Percentiles rank a stretch among this genome's conserved stretches.
Conservation (phyloP, 371 early-diverging fungal species). For the Umbelopsis sp. region DNA sequence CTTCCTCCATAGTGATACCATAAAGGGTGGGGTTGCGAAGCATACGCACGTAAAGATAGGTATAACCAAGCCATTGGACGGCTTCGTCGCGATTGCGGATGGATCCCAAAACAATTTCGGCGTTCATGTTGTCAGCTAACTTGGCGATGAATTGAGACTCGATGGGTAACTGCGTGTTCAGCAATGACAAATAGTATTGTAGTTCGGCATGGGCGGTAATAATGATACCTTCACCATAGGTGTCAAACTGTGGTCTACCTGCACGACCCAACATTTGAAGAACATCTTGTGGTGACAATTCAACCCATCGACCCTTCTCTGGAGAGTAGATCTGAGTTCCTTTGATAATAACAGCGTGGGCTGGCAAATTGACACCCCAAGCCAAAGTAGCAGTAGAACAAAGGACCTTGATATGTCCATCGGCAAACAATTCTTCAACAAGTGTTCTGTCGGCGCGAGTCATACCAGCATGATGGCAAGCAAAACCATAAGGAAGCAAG, state of each 20-base stretch:
- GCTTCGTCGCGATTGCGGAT: slow-evolving; percentile 93
- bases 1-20: slow-evolving; percentile 73
- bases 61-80: slow-evolving; percentile 95
- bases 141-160: slow-evolving; percentile 94
- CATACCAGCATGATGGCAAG: slow-evolving; percentile 99
- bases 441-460: slow-evolving; percentile 89
- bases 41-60: slow-evolving; percentile 98
- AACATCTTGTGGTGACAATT: slow-evolving; percentile 94
- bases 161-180: slow-evolving; percentile 97
- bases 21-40: slow-evolving; percentile 85
- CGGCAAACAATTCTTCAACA: slow-evolving; percentile 95
- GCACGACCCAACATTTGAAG: slow-evolving; percentile 99
- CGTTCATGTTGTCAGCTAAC: slow-evolving; percentile 93
- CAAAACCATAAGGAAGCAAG: slow-evolving; percentile 93
- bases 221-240: slow-evolving; percentile 96
- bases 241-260: slow-evolving; percentile 99
- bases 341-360: slow-evolving; percentile 98
- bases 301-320: slow-evolving; percentile 93
- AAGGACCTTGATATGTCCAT: slow-evolving; percentile 92
- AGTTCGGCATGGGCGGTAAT: slow-evolving; percentile 94
- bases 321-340: slow-evolving; percentile 98
- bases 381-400: slow-evolving; percentile 99
- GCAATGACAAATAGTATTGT: slow-evolving; percentile 91
- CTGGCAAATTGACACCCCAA: slow-evolving; percentile 99
- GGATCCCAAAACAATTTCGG: slow-evolving; percentile 96